Evolutionary conservation across 345 rosid genomes (phyloP), one percentile per base, ranked within the genome.

Genomic region (Populus pruinosa): DNA sequence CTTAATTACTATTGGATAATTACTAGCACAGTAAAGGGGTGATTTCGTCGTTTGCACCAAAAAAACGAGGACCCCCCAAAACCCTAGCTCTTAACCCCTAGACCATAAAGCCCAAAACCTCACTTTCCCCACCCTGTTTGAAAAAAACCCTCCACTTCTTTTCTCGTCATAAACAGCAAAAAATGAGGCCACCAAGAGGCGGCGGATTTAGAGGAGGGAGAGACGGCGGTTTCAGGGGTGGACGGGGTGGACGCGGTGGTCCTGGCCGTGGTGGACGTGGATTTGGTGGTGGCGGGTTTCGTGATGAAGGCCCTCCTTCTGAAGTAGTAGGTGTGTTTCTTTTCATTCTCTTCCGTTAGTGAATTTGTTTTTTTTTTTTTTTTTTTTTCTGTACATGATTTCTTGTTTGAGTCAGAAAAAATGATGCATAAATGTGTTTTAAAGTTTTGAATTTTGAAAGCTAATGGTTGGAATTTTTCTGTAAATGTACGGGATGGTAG

Each of bases 261-360:
- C 16, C 62, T 0, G 71, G 81, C 21, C 61, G 77, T 10, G 81
- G 81, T 0, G 69, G 77, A 6, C 72, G 76, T 74, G 75, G 79
- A 2, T 20, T 77, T 27, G 85, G 89, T 43, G 87, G 86, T 50
- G 81, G 85, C 1, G 78, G 81, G 21, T 77, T 85, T 74, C 88
- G 87, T 50, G 95, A 93, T 75, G 97, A 94, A 62, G 98, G 97
- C n/a, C 98, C 98, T 82, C 98, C 98, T 47, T 81, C 81, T 35
- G 91, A 94, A 90, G 96, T 94, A 65, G 90, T 93, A 55, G 93
- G 93, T 89, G 53, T 39, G 92, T 86, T 73, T 66, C 72, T 20
- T 82, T 29, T 25, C 69, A 38, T 69, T 18, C 2, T 5, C 21
- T 29, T 21, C 53, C 59, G 27, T 70, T 72, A 61, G 23, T 64